A percentile compares a stretch with the other conserved stretches of the same genome.
Evolutionary conservation across 176 grass and related monocot genomes (phyloP).

Genomic region (Lolium multiflorum): DNA sequence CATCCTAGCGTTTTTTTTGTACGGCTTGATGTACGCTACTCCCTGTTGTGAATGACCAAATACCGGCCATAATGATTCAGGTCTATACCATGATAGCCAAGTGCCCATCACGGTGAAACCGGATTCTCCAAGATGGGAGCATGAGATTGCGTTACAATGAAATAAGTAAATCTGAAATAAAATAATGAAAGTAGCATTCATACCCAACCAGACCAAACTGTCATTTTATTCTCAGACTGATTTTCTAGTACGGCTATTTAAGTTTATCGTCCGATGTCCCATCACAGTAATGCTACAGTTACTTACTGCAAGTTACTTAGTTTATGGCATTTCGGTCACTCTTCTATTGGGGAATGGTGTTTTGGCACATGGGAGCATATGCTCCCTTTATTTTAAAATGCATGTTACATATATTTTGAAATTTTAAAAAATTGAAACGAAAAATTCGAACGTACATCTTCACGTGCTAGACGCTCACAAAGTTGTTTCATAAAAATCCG

Average conservation of each 20-base stretch:
- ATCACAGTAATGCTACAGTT: neutral
- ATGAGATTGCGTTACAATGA: neutral
- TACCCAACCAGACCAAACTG: neutral
- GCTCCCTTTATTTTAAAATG: too few species aligned
- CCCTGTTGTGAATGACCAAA: neutral
- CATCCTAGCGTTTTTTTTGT: neutral
- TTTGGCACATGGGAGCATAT: too few species aligned
- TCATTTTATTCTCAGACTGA: neutral
- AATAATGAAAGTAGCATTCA: neutral
- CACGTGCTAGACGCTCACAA: too few species aligned
- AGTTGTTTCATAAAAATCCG: too few species aligned
- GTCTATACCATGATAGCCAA: too few species aligned
- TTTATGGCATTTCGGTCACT: neutral
- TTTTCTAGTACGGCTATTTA: neutral
- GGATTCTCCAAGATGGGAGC: neutral
- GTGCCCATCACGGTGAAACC: neutral
- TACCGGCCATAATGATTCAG: neutral
- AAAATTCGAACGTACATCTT: too few species aligned
- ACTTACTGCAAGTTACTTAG: too few species aligned
- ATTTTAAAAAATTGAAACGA: too few species aligned
- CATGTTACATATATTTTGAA: too few species aligned
- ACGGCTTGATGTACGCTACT: too few species aligned
- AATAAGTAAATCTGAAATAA: constrained; percentile 21
- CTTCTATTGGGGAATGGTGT: too few species aligned
- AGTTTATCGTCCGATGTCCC: neutral